Evolutionary conservation across 345 rosid genomes (phyloP), one percentile per base, ranked within the genome.

Genomic region (Arabis hirsuta): DNA sequence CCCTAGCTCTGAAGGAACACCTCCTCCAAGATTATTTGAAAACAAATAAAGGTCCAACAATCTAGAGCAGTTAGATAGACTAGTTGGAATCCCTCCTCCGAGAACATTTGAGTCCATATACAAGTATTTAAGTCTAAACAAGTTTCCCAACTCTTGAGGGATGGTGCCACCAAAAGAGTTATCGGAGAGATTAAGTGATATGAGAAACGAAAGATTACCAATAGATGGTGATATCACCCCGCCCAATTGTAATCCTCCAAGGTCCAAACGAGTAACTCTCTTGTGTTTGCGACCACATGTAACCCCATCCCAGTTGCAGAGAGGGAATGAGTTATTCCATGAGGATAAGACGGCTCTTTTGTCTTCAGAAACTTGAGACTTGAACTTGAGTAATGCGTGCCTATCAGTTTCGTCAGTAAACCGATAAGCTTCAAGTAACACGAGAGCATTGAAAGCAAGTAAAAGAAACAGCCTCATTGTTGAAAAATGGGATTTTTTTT

Each of bases 131-230:
- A 66, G 50, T 24, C 57, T 48, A 6, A 14, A 27, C 56, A 81
- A 65, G 1, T 0, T 14, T 7, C 26, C 62, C 6, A 67, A 3
- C 29, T 76, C 43, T 5, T 1, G 63, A 19, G 78, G 52, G 7
- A 67, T 73, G 47, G 0, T 32, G 7, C 43, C 38, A 7, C 20
- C 6, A 36, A 36, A 36, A 36, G 10, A 36, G 41, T 36, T 36
- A 7, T 36, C 11, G 9, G 41, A 36, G 41, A 36, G 41, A 36
- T 8, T 3, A 36, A 36, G 11, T 9, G 10, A 36, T 36, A 36
- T 54, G 24, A 76, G 46, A 29, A 76, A 76, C 19, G 73, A 67
- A n/a, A 75, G 57, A 50, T 75, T 75, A n/a, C 79, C 74, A n/a
- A 75, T 45, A 31, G 19, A 27, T 8, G 41, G 41, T 2, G 41